Percentiles rank a stretch among this genome's conserved stretches.
phyloP scores from a whole-genome alignment of 257 asterid genomes.

The Nicotiana noctiflora region DNA sequence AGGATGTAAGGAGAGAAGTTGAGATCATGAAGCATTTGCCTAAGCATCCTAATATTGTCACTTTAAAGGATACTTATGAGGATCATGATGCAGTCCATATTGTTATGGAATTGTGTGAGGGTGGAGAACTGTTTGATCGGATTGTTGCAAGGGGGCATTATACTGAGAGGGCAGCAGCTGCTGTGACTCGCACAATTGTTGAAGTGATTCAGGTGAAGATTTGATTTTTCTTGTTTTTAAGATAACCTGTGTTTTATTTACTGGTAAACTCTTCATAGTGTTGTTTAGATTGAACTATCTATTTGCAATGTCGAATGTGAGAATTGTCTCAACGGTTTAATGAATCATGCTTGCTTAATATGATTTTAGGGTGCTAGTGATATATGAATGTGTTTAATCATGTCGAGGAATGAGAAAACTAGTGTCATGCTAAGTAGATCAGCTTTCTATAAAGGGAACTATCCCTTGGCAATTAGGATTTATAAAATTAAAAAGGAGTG shows the following conservation, averaged over 20 bases:
- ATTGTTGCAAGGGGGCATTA: constrained; percentile 47
- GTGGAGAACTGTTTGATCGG: constrained; percentile 46
- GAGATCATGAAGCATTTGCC: constrained; percentile 47
- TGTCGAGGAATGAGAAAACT: not conserved
- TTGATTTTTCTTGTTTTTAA: not conserved
- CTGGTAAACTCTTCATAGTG: not conserved
- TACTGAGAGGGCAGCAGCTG: constrained; percentile 49
- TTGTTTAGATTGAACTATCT: not conserved
- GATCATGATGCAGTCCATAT: constrained; percentile 43
- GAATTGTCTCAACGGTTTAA: not conserved
- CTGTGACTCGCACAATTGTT: constrained; percentile 40
- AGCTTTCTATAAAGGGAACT: not conserved
- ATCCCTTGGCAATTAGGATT: not conserved
- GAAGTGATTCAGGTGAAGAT: constrained; percentile 44
- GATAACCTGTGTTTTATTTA: not conserved
- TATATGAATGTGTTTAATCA: not conserved
- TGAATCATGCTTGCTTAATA: not conserved
- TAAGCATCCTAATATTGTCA: constrained; percentile 33
- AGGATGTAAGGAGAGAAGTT: constrained; percentile 49
- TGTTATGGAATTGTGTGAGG: constrained; percentile 52
- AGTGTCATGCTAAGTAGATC: not conserved
- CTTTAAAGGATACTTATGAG: constrained; percentile 41
- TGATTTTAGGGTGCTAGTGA: not conserved
- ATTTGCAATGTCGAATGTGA: not conserved
- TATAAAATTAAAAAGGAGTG: not conserved